Conservation (phyloP, 495 filamentous ascomycete species). For the Hapsidospora chrysogenum region DNA sequence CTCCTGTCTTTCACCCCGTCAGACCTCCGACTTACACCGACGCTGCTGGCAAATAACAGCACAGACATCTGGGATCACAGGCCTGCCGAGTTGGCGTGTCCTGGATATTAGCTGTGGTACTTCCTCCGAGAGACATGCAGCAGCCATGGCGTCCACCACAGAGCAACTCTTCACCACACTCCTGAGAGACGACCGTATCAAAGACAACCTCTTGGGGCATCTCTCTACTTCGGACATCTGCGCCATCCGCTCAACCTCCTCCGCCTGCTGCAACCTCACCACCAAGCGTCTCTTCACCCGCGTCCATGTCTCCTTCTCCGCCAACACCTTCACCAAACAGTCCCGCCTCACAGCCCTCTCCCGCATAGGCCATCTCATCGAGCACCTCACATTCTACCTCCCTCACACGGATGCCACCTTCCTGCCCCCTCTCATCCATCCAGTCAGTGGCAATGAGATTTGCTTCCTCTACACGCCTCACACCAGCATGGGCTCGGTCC, state of each 20-base stretch:
- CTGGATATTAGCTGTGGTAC: too few species aligned
- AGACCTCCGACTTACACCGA: too few species aligned
- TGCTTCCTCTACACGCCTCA: constrained; percentile 61
- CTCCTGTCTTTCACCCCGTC: too few species aligned
- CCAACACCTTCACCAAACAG: constrained; percentile 52
- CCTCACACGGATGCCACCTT: constrained; percentile 56
- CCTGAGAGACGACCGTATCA: constrained; percentile 33
- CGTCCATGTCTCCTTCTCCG: constrained; percentile 46
- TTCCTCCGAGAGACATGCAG: constrained; percentile 30
- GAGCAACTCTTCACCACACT: constrained; percentile 30
- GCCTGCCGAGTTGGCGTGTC: too few species aligned
- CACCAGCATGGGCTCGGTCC: constrained; percentile 27
- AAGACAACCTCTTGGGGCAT: constrained; percentile 31
- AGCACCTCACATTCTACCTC: constrained; percentile 51
- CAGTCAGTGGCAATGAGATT: constrained; percentile 50
- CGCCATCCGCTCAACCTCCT: constrained; percentile 29
- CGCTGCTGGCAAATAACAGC: too few species aligned
- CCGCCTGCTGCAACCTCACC: constrained; percentile 32
- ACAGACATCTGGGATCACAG: too few species aligned
- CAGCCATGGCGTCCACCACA: constrained; percentile 27
- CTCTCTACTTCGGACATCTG: constrained; percentile 32
- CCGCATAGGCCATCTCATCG: constrained; percentile 54
- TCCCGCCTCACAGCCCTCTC: constrained; percentile 49
- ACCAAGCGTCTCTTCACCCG: constrained; percentile 35
- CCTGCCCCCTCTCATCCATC: constrained; percentile 58